These are phyloP conservation scores for Potentilla sterilis DNA, from an alignment of 306 rosid genomes.

Conservation along the genomic window DNA sequence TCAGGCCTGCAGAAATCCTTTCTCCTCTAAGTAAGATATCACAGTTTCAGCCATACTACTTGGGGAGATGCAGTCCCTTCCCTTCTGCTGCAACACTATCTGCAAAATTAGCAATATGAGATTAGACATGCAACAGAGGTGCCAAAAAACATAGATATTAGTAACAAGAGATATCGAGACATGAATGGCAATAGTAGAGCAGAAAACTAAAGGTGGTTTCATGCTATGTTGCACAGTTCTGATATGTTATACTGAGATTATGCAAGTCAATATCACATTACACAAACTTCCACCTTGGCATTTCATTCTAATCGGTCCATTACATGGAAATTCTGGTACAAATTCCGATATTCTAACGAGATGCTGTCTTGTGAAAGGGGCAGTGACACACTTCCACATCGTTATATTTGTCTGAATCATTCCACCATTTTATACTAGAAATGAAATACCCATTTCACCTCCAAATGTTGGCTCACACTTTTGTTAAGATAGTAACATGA, in stretches of 20 bases:
- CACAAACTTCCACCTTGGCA: background rate
- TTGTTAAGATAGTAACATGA: background rate
- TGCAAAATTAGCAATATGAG: slow-evolving; percentile 33
- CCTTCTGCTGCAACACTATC: slow-evolving; percentile 72
- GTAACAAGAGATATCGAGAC: background rate
- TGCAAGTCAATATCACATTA: background rate
- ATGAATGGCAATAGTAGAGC: background rate
- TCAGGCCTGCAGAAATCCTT: slow-evolving; percentile 63
- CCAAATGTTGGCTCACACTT: background rate
- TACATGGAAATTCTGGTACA: background rate
- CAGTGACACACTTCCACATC: background rate
- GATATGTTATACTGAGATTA: background rate
- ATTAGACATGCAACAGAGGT: slow-evolving; percentile 7
- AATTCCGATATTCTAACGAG: background rate
- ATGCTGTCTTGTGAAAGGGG: slow-evolving; percentile 2
- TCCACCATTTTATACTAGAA: background rate
- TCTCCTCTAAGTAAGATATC: slow-evolving; percentile 73
- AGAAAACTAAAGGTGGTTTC: background rate
- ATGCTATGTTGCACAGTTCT: background rate
- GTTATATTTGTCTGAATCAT: background rate
- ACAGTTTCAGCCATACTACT: slow-evolving; percentile 62
- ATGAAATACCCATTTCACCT: background rate
- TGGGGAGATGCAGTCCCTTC: slow-evolving; percentile 46
- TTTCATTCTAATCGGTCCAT: background rate
- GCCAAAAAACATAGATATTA: background rate